Base-by-base conservation (phyloP, 2,329 filamentous ascomycete genomes). In the Exophiala sp. region DNA sequence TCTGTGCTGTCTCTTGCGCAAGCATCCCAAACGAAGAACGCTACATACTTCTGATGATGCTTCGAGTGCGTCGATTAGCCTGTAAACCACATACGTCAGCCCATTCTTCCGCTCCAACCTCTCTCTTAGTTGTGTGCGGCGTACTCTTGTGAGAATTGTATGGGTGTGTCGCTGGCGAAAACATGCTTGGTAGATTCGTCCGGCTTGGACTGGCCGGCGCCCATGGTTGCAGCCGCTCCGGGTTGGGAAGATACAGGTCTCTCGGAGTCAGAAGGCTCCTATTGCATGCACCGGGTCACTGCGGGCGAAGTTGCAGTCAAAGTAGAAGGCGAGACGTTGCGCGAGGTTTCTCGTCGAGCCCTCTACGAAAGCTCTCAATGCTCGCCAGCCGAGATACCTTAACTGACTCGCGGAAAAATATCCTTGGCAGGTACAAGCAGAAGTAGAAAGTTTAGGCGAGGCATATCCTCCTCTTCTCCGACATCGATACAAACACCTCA, bases 61-160 rank as follows among this genome's bases (percentile, higher is more conserved):
- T 72, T 96, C 89, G 58, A 97, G 79, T 57, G 86, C 84, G 66
- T 95, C 86, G 66, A 95, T 80, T 66, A 96, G 79, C 46, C 57
- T 60, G 38, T 5, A 8, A 18, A n/a, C 14, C 5, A 18, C 7
- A 24, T 29, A n/a, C 18, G 57, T 47, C 14, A 47, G 38, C 21
- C n/a, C 14, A 11, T 68, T 88, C 85, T 68, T 89, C 85, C 62
- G 91, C 95, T 72, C 95, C 86, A 63, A 80, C 78, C 59, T 87
- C n/a, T n/a, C n/a, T n/a, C n/a, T n/a, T 78, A 57, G 84, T 83
- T 39, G 81, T 77, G 65, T 14, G 56, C 38, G 62, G 71, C 67
- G 68, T 57, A 59, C 68, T 72, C 62, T 62, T 68, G 54, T 64
- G 65, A 60, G 48, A 59, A 57, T 40, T 59, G 57, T 55, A 52